Base-by-base conservation (phyloP, 441 rosid species). In the Hura crepitans region DNA sequence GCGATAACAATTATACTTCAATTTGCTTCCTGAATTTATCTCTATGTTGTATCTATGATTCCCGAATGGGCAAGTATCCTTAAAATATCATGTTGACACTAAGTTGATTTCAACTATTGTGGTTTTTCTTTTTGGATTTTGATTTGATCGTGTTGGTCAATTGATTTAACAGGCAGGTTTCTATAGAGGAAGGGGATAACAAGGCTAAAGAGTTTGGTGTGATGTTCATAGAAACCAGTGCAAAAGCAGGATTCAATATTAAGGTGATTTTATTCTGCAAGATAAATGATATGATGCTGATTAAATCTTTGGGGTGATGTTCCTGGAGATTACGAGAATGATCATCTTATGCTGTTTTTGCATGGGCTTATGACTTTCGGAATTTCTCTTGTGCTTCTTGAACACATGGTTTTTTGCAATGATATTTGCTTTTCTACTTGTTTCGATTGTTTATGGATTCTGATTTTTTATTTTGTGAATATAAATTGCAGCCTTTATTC, bases 191-290 rank as follows among this genome's bases (percentile, higher is more conserved):
- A 75, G 91, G 93, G 33, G 86, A 88, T 53, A 81, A 77, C 65
- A 88, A 86, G 78, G 84, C 93, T 56, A 80, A 80, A 64, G 93
- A 86, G 6, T 74, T 81, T 53, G 81, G 82, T 1, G 89, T 85
- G 67, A 83, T 86, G 86, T 88, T 86, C 73, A 83, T 85, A 58
- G 91, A 88, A 81, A 88, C 91, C 30, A 88, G 93, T 82, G 93
- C 91, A 4, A 86, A 88, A 82, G 91, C 78, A 65, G 88, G 93
- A 58, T 88, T 88, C 70, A 88, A 88, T 76, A 85, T 88, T 65
- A 85, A 88, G 91, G 91, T 92, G 70, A 70, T 33, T 28, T 13
- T 50, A 17, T 33, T 42, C 45, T 58, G 56, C 54, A 39, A 46
- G 39, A 27, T 64, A 46, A 31, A 37, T n/a, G 5, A 30, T 47